Evolutionary conservation across 202 grass and related monocot species (phyloP).

Genomic region (Carex arenaria): DNA sequence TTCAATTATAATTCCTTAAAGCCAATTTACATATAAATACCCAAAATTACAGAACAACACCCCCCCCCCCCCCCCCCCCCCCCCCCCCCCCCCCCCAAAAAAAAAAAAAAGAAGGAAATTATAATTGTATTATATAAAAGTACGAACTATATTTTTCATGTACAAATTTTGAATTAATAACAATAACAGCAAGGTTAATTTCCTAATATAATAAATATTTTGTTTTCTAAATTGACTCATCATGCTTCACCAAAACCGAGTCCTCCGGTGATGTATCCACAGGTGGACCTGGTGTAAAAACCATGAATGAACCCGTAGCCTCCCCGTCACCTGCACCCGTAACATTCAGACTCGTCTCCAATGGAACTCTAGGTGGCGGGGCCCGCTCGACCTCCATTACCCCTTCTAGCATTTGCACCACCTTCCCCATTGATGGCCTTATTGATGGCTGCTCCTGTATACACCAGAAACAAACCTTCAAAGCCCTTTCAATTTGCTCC

Average conservation of each 20-base stretch:
- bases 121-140: not conserved
- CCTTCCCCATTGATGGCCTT: constrained; percentile 88
- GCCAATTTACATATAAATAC: too few relatives aligned
- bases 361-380: constrained; percentile 58
- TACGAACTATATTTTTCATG: not conserved
- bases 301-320: constrained; percentile 25
- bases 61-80: too few relatives aligned
- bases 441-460: constrained; percentile 92
- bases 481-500: constrained; percentile 55
- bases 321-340: constrained; percentile 30
- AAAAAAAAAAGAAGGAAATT: not conserved
- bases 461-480: constrained; percentile 92
- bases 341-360: constrained; percentile 32
- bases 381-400: constrained; percentile 73
- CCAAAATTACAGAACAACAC: too few relatives aligned
- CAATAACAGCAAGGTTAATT: not conserved
- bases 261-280: constrained; percentile 19
- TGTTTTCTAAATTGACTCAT: not conserved
- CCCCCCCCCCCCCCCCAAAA: too few relatives aligned
- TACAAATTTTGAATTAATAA: not conserved
- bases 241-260: constrained; percentile 19
- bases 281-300: constrained; percentile 21
- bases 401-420: constrained; percentile 99
- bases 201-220: too few relatives aligned
- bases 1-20: too few relatives aligned